Evolutionary conservation across 164 flowering plant genomes (phyloP), one percentile per base, ranked within the genome.

Genomic region (Macadamia integrifolia): DNA sequence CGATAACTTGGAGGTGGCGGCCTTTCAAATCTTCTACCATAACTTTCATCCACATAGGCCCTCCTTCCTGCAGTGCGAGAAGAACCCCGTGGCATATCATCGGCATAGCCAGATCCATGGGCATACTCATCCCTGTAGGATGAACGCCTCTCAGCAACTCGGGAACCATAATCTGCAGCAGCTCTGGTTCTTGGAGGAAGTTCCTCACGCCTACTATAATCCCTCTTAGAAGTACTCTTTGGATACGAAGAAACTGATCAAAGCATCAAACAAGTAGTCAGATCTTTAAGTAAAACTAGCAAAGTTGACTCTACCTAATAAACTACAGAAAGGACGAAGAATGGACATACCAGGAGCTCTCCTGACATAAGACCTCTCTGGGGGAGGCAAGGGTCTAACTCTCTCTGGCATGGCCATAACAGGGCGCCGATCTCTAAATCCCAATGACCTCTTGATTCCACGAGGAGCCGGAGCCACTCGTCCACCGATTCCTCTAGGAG

Each of bases 1-100:
- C 86, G 85, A 72, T 90, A 90, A 71, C 83, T 77, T 63, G 92
- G 86, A 75, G 88, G 88, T 74, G 88, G 88, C 46, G 86, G 91
- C 77, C 97, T 89, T 73, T 92, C 98, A 81, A 80, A 82, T 75
- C 96, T 83, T 69, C 80, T 87, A 0, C 75, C 82, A 79, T 94
- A 91, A 42, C 86, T 83, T 71, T 94, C 98, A 81, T 94, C 95
- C 12, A 79, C 78, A 75, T 87, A 92, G 49, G 82, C 75, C 74
- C 96, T 87, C 83, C 94, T 90, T 48, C 78, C 52, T 48, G 81
- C 70, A 71, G 83, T 32, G 15, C 89, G 89, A 61, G 97, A 67
- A 50, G 86, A 69, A 70, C 65, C 69, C 66, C 91, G 84, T 31
- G 89, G 89, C 62, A 79, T 61, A 70, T 53, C 67, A 57, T 88